phyloP scores from a whole-genome alignment of 169 alveolate species.

The Cryptosporidium muris region DNA sequence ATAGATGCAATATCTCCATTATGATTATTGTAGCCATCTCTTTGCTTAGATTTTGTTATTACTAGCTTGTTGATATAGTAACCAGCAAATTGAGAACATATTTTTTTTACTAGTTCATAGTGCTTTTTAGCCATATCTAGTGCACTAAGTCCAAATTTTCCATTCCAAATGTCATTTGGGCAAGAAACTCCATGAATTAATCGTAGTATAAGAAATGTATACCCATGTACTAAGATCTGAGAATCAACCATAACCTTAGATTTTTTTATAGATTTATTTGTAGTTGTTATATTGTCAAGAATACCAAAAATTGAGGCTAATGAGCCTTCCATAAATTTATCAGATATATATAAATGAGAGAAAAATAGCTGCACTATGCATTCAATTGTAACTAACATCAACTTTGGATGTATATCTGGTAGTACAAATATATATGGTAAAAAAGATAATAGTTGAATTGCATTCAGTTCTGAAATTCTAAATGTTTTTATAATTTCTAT shows the following conservation, averaged over 20 bases:
- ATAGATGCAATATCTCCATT: slow-evolving; percentile 46
- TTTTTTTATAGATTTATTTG: slow-evolving; percentile 31
- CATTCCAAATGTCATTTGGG: slow-evolving; percentile 29
- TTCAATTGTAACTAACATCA: slow-evolving; percentile 1
- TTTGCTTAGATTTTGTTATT: slow-evolving; percentile 21
- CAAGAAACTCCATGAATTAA: slow-evolving; percentile 35
- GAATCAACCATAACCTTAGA: slow-evolving; percentile 22
- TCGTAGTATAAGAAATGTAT: slow-evolving; percentile 23
- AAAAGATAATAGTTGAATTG: slow-evolving; percentile 26
- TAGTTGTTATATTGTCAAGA: slow-evolving; percentile 31
- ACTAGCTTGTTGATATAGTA: slow-evolving; percentile 14
- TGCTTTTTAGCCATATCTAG: slow-evolving; percentile 3
- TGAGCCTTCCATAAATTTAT: slow-evolving; percentile 21
- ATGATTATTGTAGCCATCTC: slow-evolving; percentile 8
- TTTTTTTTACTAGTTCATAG: slow-evolving; percentile 12
- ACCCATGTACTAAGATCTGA: slow-evolving; percentile 21
- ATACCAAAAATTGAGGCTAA: slow-evolving; percentile 16
- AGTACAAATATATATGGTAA: slow-evolving; percentile 20
- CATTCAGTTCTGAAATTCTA: slow-evolving; percentile 6
- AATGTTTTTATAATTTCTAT: background rate
- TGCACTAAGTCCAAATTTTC: background rate
- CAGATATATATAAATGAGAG: slow-evolving; percentile 21
- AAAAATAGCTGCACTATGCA: slow-evolving; percentile 45
- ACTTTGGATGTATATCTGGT: slow-evolving; percentile 15
- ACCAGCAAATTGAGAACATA: slow-evolving; percentile 50